A percentile compares a stretch with the other conserved stretches of the same genome.
Conservation (phyloP, 2,329 filamentous ascomycete genomes). For the Sarocladium oryzae region DNA sequence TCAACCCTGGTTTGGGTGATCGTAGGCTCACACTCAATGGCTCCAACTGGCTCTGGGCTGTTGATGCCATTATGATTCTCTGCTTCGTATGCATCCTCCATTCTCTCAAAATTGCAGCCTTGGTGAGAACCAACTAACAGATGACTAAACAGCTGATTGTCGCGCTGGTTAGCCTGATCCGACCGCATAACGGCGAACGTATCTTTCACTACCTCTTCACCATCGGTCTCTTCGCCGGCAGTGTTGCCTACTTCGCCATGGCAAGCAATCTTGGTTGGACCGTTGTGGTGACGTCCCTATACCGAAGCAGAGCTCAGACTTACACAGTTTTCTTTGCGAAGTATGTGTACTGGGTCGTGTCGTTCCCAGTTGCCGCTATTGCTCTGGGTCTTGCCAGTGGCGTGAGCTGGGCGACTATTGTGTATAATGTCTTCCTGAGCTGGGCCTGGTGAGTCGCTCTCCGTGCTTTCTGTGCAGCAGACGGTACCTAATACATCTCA, state of each 20-base stretch:
- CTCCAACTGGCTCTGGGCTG: slow-evolving; percentile 50
- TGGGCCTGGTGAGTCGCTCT: slow-evolving; percentile 37
- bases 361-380: slow-evolving; percentile 39
- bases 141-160: slow-evolving; percentile 28
- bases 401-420: slow-evolving; percentile 49
- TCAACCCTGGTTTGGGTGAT: slow-evolving; percentile 38
- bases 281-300: slow-evolving; percentile 26
- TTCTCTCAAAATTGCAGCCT: too few species aligned
- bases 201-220: slow-evolving; percentile 52
- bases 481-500: background rate
- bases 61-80: slow-evolving; percentile 41
- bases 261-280: slow-evolving; percentile 44
- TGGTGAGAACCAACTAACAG: background rate
- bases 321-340: slow-evolving; percentile 49
- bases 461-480: background rate
- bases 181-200: slow-evolving; percentile 38
- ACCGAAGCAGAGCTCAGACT: slow-evolving; percentile 20
- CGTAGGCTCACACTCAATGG: slow-evolving; percentile 37
- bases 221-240: slow-evolving; percentile 41
- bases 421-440: slow-evolving; percentile 41
- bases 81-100: slow-evolving; percentile 42
- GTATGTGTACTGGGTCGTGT: slow-evolving; percentile 49
- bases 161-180: slow-evolving; percentile 30
- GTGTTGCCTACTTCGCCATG: slow-evolving; percentile 44
- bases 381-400: slow-evolving; percentile 44